These are phyloP conservation scores for Nidularia pulvinata DNA, from an alignment of 768 basidiomycete species.

Conservation along the genomic window DNA sequence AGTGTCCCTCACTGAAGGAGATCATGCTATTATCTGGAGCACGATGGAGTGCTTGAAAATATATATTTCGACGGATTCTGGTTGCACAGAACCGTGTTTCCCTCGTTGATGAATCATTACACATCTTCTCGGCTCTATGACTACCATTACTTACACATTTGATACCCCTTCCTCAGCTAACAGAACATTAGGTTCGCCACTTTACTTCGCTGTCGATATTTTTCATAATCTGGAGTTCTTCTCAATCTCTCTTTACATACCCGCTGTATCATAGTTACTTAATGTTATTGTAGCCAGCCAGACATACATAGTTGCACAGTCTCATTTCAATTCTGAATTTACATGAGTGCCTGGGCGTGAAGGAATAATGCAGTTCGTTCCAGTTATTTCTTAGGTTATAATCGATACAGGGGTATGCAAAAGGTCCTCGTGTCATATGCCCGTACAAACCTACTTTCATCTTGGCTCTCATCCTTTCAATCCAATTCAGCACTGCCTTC, in stretches of 20 bases:
- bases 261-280: not conserved
- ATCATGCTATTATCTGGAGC: slow-evolving; percentile 24
- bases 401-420: too few species aligned
- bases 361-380: not conserved
- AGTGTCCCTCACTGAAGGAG: slow-evolving; percentile 19
- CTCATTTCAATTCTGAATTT: not conserved
- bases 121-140: too few species aligned
- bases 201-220: not conserved
- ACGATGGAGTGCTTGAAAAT: slow-evolving; percentile 7
- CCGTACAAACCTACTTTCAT: too few species aligned
- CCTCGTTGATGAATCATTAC: too few species aligned
- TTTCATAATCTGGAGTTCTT: not conserved
- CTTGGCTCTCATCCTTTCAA: not conserved
- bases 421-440: too few species aligned
- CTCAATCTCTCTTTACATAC: not conserved
- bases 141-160: too few species aligned
- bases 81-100: too few species aligned
- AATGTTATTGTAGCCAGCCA: not conserved
- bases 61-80: too few species aligned
- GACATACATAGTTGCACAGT: not conserved
- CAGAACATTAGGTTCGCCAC: not conserved
- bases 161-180: not conserved
- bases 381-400: too few species aligned
- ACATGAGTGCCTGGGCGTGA: not conserved
- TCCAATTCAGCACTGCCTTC: slow-evolving; percentile 56